Evolutionary conservation across 257 asterid species (phyloP), one percentile per base, ranked within the genome.

Genomic region (Lavandula angustifolia): DNA sequence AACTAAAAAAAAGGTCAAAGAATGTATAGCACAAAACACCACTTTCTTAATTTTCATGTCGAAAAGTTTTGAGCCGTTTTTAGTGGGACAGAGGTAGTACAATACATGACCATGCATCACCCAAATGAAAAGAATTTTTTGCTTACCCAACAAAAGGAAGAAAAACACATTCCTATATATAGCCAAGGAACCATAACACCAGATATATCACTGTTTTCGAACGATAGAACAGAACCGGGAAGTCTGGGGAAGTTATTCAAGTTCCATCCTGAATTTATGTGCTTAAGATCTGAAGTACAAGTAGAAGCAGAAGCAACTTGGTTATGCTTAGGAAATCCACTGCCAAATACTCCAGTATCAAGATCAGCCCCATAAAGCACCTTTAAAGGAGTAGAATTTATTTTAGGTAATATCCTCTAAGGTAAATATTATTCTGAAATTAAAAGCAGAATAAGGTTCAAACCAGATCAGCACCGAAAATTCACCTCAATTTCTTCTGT

Each of bases 141-240:
- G 41, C 89, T 71, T 83, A 85, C 94, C 94, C 94, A 85, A 66
- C 94, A 85, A 77, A 85, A 85, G 49, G 94, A 85, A 70, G 96
- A 88, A 79, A 88, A 84, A 67, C 96, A 88, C 96, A 88, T 88
- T 68, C 96, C 96, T 64, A 88, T 31, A 48, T 88, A 88, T 70
- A 88, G 84, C 96, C 96, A 88, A 60, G 96, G 96, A 69, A 88
- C 89, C 58, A 88, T 72, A 64, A 88, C 96, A 68, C 96, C 96
- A 54, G 95, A 85, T 82, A 88, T 88, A 56, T 88, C 96, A 59
- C 82, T 70, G 82, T 86, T 84, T 77, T 88, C 96, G 70, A 76
- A 88, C 43, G 89, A 75, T 52, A 88, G 91, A 67, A 88, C 92
- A 51, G 96, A 85, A 60, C 95, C 92, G 49, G 95, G 86, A 67